Evolutionary conservation across 108 stramenopile genomes (phyloP).

Genomic region (Aurantiochytrium sp.): DNA sequence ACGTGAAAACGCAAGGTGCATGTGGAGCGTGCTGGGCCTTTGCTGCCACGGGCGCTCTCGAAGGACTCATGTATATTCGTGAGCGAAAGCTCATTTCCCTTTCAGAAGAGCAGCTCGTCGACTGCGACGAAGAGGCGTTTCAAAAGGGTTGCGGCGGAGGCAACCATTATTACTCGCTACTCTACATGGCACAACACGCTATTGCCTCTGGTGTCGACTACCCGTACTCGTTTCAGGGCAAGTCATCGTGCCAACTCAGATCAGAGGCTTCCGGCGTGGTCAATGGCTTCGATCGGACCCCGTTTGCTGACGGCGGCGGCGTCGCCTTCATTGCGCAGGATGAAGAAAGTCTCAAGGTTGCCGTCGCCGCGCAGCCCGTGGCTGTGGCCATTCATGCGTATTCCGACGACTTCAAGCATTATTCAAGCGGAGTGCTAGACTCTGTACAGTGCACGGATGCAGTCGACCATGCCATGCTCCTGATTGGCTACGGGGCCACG

Average conservation of each 20-base stretch:
- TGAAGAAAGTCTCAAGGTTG: constrained; percentile 56
- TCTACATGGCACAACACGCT: constrained; percentile 68
- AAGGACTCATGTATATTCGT: constrained; percentile 71
- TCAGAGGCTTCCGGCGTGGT: constrained; percentile 57
- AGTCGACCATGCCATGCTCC: constrained; percentile 88
- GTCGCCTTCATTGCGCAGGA: constrained; percentile 27
- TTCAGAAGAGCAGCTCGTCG: constrained; percentile 84
- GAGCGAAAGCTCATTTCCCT: constrained; percentile 58
- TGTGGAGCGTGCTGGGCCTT: constrained; percentile 92
- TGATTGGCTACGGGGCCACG: constrained; percentile 82
- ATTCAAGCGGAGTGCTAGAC: constrained; percentile 30
- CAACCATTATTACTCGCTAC: constrained; percentile 83
- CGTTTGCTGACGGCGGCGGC: background rate
- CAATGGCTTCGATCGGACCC: background rate
- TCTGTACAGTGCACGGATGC: constrained; percentile 40
- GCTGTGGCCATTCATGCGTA: constrained; percentile 40
- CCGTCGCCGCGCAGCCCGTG: constrained; percentile 48
- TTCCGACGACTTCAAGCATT: constrained; percentile 29
- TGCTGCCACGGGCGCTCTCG: constrained; percentile 83
- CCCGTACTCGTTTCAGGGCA: constrained; percentile 67
- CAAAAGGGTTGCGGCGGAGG: constrained; percentile 85
- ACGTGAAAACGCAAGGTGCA: constrained; percentile 75
- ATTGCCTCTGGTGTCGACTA: constrained; percentile 68
- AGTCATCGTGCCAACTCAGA: constrained; percentile 61
- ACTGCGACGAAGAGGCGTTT: constrained; percentile 46